phyloP scores from a whole-genome alignment of 2,329 filamentous ascomycete genomes.

The Aureobasidium sp. region DNA sequence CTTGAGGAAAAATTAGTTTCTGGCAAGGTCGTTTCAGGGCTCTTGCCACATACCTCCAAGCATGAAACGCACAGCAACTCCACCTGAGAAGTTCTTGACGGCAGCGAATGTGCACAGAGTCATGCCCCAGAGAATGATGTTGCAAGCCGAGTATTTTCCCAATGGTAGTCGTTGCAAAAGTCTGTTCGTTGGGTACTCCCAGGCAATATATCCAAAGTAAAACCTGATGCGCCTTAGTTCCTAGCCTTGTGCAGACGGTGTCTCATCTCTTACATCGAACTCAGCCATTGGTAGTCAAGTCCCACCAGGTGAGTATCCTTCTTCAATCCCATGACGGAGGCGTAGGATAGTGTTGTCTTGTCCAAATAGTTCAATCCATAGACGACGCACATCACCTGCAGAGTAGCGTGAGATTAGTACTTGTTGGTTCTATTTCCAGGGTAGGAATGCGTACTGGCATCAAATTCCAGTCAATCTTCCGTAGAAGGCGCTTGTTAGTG shows the following conservation, averaged over 20 bases:
- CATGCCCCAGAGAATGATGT: conserved; percentile 57
- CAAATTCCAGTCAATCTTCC: conserved; percentile 55
- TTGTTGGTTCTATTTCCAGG: no score
- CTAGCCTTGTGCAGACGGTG: not conserved
- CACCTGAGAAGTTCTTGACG: conserved; percentile 52
- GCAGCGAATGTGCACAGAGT: conserved; percentile 57
- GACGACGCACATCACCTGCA: conserved; percentile 40
- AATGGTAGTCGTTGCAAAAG: conserved; percentile 58
- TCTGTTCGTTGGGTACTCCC: conserved; percentile 60
- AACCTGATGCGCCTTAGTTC: conserved; percentile 29
- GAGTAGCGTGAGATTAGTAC: conserved; percentile 29
- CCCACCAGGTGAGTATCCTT: conserved; percentile 34
- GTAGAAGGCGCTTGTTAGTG: conserved; percentile 52
- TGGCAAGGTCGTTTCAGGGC: not conserved
- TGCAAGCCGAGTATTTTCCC: conserved; percentile 59
- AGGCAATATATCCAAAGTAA: conserved; percentile 50
- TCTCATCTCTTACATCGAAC: not conserved
- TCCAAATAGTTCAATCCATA: conserved; percentile 57
- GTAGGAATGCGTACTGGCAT: conserved; percentile 39
- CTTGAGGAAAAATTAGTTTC: not conserved
- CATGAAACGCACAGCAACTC: conserved; percentile 59
- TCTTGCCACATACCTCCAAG: conserved; percentile 43
- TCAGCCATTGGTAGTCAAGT: conserved; percentile 46
- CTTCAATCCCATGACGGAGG: conserved; percentile 44
- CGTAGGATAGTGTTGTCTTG: conserved; percentile 50